Evolutionary conservation across 1,284 basidiomycete genomes (phyloP).

Genomic region (Fomitiporia mediterranea): DNA sequence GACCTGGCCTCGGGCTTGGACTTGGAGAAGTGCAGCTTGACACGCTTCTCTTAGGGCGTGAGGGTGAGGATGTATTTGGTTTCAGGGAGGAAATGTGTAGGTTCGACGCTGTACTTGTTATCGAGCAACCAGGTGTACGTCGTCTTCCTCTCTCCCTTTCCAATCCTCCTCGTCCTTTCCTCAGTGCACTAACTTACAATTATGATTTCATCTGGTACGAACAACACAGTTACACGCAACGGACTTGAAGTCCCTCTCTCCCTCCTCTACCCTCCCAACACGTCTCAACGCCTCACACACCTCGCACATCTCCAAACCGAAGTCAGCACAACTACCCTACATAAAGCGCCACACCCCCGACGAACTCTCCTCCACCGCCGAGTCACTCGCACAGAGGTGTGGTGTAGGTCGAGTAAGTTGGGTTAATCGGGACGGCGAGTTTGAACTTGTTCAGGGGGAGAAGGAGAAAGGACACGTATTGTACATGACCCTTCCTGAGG

Average conservation of each 20-base stretch:
- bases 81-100: constrained; percentile 47
- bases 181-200: constrained; percentile 8
- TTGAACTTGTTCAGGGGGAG: constrained; percentile 25
- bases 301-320: too few relatives aligned
- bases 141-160: too few relatives aligned
- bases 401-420: constrained; percentile 33
- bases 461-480: constrained; percentile 52
- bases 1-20: constrained; percentile 5
- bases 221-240: constrained; percentile 70
- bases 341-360: constrained; percentile 33
- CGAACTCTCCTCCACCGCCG: constrained; percentile 34
- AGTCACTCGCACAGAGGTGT: constrained; percentile 47
- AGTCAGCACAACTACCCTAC: constrained; percentile 59
- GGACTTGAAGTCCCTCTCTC: constrained; percentile 56
- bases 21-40: constrained; percentile 12
- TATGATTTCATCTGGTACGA: background rate
- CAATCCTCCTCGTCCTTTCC: too few relatives aligned
- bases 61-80: constrained; percentile 36
- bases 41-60: constrained; percentile 36
- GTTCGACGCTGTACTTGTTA: constrained; percentile 58
- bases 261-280: constrained; percentile 44
- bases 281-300: constrained; percentile 42
- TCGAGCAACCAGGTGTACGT: constrained; percentile 65
- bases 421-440: constrained; percentile 22
- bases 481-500: constrained; percentile 46